Evolutionary conservation across 2,329 filamentous ascomycete species (phyloP).

Genomic region (Paramyrothecium sp.): DNA sequence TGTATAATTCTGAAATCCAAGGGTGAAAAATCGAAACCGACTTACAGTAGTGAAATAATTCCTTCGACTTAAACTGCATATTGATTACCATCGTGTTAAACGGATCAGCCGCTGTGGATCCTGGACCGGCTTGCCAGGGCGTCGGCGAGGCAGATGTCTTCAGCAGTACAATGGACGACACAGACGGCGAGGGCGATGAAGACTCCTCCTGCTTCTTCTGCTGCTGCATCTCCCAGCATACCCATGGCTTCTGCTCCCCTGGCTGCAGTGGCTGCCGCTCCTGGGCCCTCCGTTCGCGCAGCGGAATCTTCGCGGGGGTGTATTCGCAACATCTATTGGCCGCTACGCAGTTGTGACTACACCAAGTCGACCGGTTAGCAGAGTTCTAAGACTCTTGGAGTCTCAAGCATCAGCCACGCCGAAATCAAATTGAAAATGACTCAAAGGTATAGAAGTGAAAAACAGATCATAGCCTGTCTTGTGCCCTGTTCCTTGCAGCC

Average conservation of each 20-base stretch:
- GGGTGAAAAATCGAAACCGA: background rate
- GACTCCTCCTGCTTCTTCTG: too few relatives aligned
- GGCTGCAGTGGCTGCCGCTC: constrained; percentile 9
- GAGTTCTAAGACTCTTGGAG: background rate
- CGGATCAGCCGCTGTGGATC: background rate
- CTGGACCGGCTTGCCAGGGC: background rate
- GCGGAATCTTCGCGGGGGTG: constrained; percentile 10
- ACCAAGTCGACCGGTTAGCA: background rate
- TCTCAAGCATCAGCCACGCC: too few relatives aligned
- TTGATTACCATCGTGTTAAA: background rate
- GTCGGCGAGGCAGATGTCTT: constrained; percentile 2
- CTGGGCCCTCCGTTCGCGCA: constrained; percentile 16
- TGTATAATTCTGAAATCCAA: background rate
- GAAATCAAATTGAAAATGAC: too few relatives aligned
- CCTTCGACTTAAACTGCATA: background rate
- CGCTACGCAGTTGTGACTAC: constrained; percentile 14
- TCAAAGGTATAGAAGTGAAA: too few relatives aligned
- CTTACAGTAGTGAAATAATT: background rate
- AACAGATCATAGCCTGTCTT: too few relatives aligned
- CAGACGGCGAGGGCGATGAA: too few relatives aligned
- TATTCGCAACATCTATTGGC: constrained; percentile 14
- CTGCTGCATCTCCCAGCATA: background rate
- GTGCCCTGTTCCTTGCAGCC: background rate
- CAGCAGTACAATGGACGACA: too few relatives aligned
- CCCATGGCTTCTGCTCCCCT: constrained; percentile 19